These are phyloP conservation scores for Dictyostelium discoideum DNA, from an alignment of 78 protist genomes.

Conservation along the genomic window dicty_2.7 NC_007088.5:4948501-4949000, in stretches of 20 bases:
- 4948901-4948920: conserved; percentile 50
- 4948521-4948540: conserved; percentile 34
- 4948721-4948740: conserved; percentile 41
- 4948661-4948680: conserved; percentile 22
- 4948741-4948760: conserved; percentile 41
- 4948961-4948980: conserved; percentile 58
- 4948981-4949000: conserved; percentile 30
- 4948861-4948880: conserved; percentile 34
- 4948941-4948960: conserved; percentile 28
- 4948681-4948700: conserved; percentile 59
- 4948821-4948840: conserved; percentile 50
- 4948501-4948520: conserved; percentile 66
- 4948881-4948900: conserved; percentile 56
- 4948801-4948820: conserved; percentile 47
- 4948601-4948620: conserved; percentile 39
- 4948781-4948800: background rate
- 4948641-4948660: background rate
- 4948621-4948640: conserved; percentile 43
- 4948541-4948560: conserved; percentile 53
- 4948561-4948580: conserved; percentile 40
- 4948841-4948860: conserved; percentile 50
- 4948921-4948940: conserved; percentile 48
- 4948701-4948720: background rate
- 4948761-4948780: conserved; percentile 12
- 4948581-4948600: conserved; percentile 23